A percentile compares a stretch with the other conserved stretches of the same genome.
phyloP scores from a whole-genome alignment of 495 filamentous ascomycete species.

The Margaritispora aquatica region DNA sequence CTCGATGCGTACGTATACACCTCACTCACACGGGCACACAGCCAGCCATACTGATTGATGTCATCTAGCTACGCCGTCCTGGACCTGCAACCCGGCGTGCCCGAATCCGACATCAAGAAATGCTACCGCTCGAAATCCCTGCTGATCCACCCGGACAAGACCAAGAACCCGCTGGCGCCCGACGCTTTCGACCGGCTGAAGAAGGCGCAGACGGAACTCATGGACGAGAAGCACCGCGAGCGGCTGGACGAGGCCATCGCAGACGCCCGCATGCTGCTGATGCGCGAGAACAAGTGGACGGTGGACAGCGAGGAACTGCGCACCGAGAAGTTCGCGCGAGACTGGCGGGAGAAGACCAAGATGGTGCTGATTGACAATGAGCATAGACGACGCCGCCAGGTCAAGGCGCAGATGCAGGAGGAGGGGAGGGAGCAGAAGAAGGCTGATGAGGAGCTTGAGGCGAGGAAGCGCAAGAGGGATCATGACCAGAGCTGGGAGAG shows the following conservation, averaged over 20 bases:
- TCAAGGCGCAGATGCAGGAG: constrained; percentile 94
- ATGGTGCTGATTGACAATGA: constrained; percentile 91
- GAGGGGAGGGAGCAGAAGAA: constrained; percentile 87
- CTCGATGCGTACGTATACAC: constrained; percentile 70
- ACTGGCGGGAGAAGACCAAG: constrained; percentile 90
- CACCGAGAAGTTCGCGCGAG: constrained; percentile 68
- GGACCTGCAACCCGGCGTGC: constrained; percentile 89
- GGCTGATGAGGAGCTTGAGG: constrained; percentile 80
- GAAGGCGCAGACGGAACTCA: constrained; percentile 83
- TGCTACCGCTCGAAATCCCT: constrained; percentile 94
- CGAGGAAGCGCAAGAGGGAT: constrained; percentile 86
- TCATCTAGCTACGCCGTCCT: constrained; percentile 79
- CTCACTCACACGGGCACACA: not conserved
- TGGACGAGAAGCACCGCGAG: constrained; percentile 87
- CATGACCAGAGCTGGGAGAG: constrained; percentile 91
- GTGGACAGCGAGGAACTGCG: constrained; percentile 82
- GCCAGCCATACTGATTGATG: not conserved
- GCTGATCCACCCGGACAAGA: constrained; percentile 98
- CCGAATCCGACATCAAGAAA: constrained; percentile 93
- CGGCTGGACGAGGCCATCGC: constrained; percentile 91
- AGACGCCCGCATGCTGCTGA: constrained; percentile 88
- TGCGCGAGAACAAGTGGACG: constrained; percentile 89
- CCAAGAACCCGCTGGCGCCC: constrained; percentile 81
- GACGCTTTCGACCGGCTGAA: constrained; percentile 97
- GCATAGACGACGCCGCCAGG: constrained; percentile 71